These are phyloP conservation scores for Cicer judaicum DNA, from an alignment of 306 rosid genomes.

Conservation along the genomic window DNA sequence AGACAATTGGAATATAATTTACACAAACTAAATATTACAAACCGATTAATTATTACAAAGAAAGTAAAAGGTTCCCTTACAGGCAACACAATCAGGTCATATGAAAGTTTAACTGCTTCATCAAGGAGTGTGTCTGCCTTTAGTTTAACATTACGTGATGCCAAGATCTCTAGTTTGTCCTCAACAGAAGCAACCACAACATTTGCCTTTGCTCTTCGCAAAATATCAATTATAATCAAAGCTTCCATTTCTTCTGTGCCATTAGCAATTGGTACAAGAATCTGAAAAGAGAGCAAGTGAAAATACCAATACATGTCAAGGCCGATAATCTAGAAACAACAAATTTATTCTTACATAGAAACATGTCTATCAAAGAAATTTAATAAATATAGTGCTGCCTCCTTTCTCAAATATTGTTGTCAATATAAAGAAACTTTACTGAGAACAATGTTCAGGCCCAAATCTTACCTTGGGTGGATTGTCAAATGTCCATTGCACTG, in stretches of 20 bases:
- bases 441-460: constrained; percentile 22
- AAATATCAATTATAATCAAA: constrained; percentile 71
- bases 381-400: constrained; percentile 11
- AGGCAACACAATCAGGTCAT: constrained; percentile 84
- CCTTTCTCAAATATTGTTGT: constrained; percentile 6
- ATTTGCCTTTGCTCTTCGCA: constrained; percentile 81
- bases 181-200: constrained; percentile 90
- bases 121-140: constrained; percentile 84
- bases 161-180: constrained; percentile 67
- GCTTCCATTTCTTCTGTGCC: constrained; percentile 99
- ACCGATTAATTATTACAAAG: constrained; percentile 1
- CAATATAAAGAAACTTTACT: neutral
- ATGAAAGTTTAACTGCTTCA: constrained; percentile 72
- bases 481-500: constrained; percentile 69
- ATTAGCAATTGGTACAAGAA: constrained; percentile 89
- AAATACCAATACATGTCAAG: constrained; percentile 24
- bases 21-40: constrained; percentile 23
- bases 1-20: constrained; percentile 36
- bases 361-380: neutral
- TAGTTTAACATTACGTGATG: constrained; percentile 80
- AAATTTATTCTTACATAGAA: neutral
- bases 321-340: neutral
- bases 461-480: constrained; percentile 72
- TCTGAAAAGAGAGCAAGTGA: constrained; percentile 52
- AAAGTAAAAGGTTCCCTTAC: constrained; percentile 52